Base-by-base conservation (phyloP, 2,329 filamentous ascomycete genomes). In the Calonectria hawksworthii region DNA sequence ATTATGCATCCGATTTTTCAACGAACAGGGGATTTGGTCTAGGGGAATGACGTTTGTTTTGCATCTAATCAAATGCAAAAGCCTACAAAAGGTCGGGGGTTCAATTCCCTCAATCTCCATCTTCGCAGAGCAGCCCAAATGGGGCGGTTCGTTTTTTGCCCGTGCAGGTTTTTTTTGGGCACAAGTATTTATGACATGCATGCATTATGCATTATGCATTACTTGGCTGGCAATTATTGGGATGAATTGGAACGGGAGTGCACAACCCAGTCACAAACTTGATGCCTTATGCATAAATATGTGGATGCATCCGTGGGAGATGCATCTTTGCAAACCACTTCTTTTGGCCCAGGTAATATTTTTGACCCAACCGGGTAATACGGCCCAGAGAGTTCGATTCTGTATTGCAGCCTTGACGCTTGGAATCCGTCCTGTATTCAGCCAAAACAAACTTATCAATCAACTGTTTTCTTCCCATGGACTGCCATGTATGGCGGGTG, bases 71-170 rank as follows among this genome's bases (percentile, higher is more conserved):
- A 23, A 61, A 9, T 61, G 56, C 56, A 61, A 36, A 36, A n/a
- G 9, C 9, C 16, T 61, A 61, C 56, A 26, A 61, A 61, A 61
- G 56, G 56, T 61, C 56, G 56, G 56, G 56, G 56, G 56, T 61
- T 61, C 56, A 61, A 61, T 38, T 61, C 56, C 56, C 56, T 61
- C 56, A 61, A 61, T 61, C 56, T 61, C 56, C 56, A 61, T 38
- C 32, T 23, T 10, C 14, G 32, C 14, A 23, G 14, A 4, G 21
- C 21, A 18, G 21, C n/a, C 21, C 32, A 38, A 1, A 3, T 9
- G 2, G 32, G 56, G 32, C n/a, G 32, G 1, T 18, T 38, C 32
- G 10, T 23, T 38, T 61, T 61, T 61, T 61, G 51, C n/a, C 18
- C 2, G 44, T 3, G 21, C 10, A 16, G 50, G 9, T 21, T 54